Base-by-base conservation (phyloP, 805 yeast genomes). In the Yarrowia bubula region DNA sequence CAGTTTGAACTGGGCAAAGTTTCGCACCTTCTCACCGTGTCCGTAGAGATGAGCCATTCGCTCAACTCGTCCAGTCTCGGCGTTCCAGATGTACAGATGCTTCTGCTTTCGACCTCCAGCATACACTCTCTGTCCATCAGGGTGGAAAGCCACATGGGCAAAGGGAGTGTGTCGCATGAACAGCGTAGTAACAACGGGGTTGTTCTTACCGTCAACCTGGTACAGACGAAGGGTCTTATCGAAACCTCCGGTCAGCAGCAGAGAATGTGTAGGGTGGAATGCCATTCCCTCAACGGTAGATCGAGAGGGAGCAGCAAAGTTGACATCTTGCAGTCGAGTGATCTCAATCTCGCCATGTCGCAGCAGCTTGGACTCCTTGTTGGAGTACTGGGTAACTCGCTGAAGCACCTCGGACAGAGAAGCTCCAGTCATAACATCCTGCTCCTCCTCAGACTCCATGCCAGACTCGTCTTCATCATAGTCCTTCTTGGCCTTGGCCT, bases 11-110 rank as follows among this genome's bases (percentile, higher is more conserved):
- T 87, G 83, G 75, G 95, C 99, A 81, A 92, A 90, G 9, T 96
- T 87, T 70, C 84, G 83, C 78, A 93, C 98, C 39, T 87, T 84
- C 39, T 82, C 78, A 72, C 90, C 97, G 72, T 92, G 96, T 4
- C 99, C 99, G 74, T 92, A 93, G 81, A 93, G 77, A 75, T 97
- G 84, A 64, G 89, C 84, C 44, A 95, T 85, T 76, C 92, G 95
- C 69, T 92, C 96, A 48, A 92, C 85, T 17, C 79, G 80, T 11
- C 93, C 92, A 1, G 83, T 78, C 14, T 85, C 84, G 60, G 95
- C 79, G 75, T 92, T 92, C 97, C 98, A 92, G 57, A 91, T 86
- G 77, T 89, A 90, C 90, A 95, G 87, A 74, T 87, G 92, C 66
- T 90, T 83, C 43, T 58, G 64, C 78, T 99, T 85, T 77, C 98